A percentile compares a stretch with the other conserved stretches of the same genome.
Conservation (phyloP, 345 rosid species). For the Citrus reticulata region DNA sequence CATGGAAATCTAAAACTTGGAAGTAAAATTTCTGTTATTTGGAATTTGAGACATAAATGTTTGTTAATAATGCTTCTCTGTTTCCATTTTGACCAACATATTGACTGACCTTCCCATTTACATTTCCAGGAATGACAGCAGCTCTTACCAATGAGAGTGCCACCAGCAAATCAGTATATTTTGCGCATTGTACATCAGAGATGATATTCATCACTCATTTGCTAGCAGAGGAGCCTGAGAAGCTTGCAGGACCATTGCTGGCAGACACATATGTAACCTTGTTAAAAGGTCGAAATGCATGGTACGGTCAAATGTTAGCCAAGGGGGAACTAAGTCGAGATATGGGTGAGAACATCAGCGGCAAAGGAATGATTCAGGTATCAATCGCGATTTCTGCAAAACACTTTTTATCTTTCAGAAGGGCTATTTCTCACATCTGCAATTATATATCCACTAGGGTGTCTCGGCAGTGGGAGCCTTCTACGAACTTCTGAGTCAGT, state of each 20-base stretch:
- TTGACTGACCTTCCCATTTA: constrained; percentile 6
- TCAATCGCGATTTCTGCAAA: not conserved
- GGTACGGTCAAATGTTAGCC: constrained; percentile 85
- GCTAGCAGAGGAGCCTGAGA: constrained; percentile 77
- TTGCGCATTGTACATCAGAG: constrained; percentile 85
- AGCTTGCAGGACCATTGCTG: constrained; percentile 78
- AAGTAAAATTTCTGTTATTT: not conserved
- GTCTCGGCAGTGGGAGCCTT: constrained; percentile 80
- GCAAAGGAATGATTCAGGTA: constrained; percentile 93
- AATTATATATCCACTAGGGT: constrained; percentile 33
- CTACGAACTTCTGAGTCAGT: constrained; percentile 65
- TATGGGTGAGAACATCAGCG: constrained; percentile 79
- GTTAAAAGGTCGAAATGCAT: constrained; percentile 81
- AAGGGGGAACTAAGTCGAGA: constrained; percentile 70
- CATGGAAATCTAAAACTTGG: not conserved
- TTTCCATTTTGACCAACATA: not conserved
- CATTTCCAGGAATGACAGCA: constrained; percentile 66
- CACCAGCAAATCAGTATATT: constrained; percentile 80
- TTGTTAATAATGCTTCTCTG: too few relatives aligned
- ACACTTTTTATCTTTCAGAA: not conserved
- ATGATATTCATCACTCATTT: constrained; percentile 88
- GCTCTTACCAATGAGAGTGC: constrained; percentile 84
- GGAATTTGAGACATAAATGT: not conserved
- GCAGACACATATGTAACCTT: constrained; percentile 81
- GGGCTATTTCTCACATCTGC: not conserved